A percentile compares a stretch with the other conserved stretches of the same genome.
phyloP scores from a whole-genome alignment of 2,329 filamentous ascomycete species.

The Dactylellina sp. region DNA sequence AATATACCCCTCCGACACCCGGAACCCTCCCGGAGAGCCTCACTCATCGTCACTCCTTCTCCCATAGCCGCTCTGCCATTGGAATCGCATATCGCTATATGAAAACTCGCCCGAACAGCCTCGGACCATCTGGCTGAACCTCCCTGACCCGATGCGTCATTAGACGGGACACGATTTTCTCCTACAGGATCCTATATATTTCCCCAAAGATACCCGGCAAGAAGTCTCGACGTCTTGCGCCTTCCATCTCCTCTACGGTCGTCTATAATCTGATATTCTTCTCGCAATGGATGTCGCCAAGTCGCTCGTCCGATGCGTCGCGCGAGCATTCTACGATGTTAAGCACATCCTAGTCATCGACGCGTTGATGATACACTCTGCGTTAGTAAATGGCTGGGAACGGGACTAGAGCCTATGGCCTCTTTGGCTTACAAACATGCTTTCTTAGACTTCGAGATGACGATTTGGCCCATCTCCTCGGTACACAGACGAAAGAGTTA shows the following conservation, averaged over 20 bases:
- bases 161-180: constrained; percentile 13
- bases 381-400: constrained; percentile 63
- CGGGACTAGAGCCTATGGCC: background rate
- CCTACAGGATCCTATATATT: constrained; percentile 4
- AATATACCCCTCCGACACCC: constrained; percentile 10
- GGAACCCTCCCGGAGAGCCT: background rate
- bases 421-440: background rate
- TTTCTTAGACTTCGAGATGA: constrained; percentile 77
- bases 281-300: constrained; percentile 74
- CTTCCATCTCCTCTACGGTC: background rate
- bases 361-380: constrained; percentile 80
- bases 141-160: constrained; percentile 44
- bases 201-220: background rate
- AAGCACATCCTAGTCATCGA: constrained; percentile 85
- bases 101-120: constrained; percentile 31
- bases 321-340: constrained; percentile 86
- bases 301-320: constrained; percentile 85
- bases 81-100: constrained; percentile 5
- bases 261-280: background rate
- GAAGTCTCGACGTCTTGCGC: background rate
- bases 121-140: constrained; percentile 45
- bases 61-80: background rate
- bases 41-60: background rate
- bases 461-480: constrained; percentile 86
- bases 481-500: constrained; percentile 89